Evolutionary conservation across 805 yeast genomes (phyloP).

Genomic region (Cyberlindnera saturnus): DNA sequence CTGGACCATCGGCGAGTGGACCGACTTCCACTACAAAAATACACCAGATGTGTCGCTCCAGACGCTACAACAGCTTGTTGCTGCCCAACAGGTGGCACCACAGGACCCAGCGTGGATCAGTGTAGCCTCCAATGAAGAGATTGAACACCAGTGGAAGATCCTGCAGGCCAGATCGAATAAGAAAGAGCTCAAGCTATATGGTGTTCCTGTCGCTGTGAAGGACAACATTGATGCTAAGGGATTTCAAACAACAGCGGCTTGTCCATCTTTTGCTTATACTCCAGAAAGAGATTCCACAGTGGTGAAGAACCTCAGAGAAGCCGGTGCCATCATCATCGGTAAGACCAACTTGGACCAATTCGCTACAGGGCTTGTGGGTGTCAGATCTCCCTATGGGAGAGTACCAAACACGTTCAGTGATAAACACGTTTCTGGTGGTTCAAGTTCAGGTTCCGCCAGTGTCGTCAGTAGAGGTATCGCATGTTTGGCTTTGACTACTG

Average conservation of each 20-base stretch:
- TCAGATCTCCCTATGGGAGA: conserved; percentile 90
- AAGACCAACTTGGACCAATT: conserved; percentile 95
- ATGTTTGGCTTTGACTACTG: conserved; percentile 89
- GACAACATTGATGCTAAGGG: conserved; percentile 89
- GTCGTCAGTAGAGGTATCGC: conserved; percentile 87
- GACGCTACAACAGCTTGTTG: conserved; percentile 38
- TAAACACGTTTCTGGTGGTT: conserved; percentile 88
- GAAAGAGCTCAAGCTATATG: conserved; percentile 61
- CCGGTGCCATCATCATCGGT: conserved; percentile 91
- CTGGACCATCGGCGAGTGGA: conserved; percentile 83
- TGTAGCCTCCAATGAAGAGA: conserved; percentile 52
- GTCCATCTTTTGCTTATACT: conserved; percentile 72
- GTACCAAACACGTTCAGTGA: conserved; percentile 74
- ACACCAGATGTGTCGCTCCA: conserved; percentile 57
- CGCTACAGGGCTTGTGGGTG: conserved; percentile 96
- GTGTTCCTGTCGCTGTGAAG: conserved; percentile 93
- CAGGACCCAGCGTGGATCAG: conserved; percentile 93
- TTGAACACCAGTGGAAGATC: conserved; percentile 72
- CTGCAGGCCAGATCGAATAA: conserved; percentile 58
- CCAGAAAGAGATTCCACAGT: conserved; percentile 73
- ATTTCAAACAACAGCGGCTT: conserved; percentile 88
- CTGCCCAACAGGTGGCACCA: conserved; percentile 39
- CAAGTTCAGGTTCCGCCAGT: conserved; percentile 93
- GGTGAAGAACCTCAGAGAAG: conserved; percentile 65
- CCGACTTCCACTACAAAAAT: conserved; percentile 53